Conservation (phyloP, 2,329 filamentous ascomycete genomes). For the Elsinoe batatas region DNA sequence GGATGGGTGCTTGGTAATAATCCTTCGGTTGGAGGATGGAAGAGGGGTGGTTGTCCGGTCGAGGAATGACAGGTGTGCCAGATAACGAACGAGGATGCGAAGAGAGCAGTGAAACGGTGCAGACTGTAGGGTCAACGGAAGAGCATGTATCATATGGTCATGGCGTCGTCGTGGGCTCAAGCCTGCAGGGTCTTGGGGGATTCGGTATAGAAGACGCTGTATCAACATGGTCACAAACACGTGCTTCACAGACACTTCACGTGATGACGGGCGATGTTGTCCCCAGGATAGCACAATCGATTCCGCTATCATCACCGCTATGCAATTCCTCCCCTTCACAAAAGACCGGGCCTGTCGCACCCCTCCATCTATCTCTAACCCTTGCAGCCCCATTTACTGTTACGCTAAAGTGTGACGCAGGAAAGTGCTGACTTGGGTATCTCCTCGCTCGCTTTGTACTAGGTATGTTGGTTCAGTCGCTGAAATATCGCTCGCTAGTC, state of each 20-base stretch:
- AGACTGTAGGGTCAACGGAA: background rate
- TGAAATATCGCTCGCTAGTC: background rate
- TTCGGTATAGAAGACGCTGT: background rate
- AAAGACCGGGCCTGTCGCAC: conserved; percentile 1
- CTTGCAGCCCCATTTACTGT: background rate
- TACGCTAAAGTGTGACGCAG: conserved; percentile 4
- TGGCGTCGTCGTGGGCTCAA: background rate
- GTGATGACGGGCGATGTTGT: background rate
- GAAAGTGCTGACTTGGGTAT: conserved; percentile 3
- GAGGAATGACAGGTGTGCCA: background rate
- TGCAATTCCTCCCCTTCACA: background rate
- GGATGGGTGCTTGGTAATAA: conserved; percentile 51
- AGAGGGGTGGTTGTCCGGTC: background rate
- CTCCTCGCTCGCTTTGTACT: conserved; percentile 7
- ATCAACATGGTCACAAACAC: conserved; percentile 7
- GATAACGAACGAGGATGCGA: too few species aligned
- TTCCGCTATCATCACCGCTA: background rate
- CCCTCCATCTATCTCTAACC: background rate
- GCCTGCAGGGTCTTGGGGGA: background rate
- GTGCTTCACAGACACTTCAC: background rate
- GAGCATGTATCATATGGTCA: background rate
- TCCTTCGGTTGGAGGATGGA: background rate
- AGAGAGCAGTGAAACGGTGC: too few species aligned
- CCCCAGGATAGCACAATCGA: background rate
- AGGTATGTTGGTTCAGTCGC: background rate